Evolutionary conservation across 2,329 filamentous ascomycete species (phyloP).

Genomic region (Bretziella fagacearum): DNA sequence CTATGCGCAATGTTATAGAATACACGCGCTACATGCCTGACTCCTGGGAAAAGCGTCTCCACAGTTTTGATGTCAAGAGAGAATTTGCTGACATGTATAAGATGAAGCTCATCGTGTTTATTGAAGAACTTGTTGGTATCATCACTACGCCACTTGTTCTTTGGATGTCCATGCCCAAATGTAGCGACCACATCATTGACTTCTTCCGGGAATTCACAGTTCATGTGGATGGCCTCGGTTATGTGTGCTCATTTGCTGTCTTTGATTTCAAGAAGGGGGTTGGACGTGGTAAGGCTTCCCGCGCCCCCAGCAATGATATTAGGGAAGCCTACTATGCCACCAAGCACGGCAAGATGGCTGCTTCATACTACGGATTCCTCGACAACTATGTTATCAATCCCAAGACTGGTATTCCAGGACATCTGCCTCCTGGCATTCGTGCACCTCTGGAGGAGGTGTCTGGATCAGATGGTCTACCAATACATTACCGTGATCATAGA

Average conservation of each 20-base stretch:
- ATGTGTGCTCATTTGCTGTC: slow-evolving; percentile 92
- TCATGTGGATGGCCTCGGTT: slow-evolving; percentile 87
- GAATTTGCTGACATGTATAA: slow-evolving; percentile 88
- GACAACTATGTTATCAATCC: slow-evolving; percentile 76
- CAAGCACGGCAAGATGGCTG: slow-evolving; percentile 97
- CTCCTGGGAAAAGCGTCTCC: slow-evolving; percentile 77
- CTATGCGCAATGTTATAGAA: slow-evolving; percentile 72
- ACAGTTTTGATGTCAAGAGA: slow-evolving; percentile 79
- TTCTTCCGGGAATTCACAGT: slow-evolving; percentile 98
- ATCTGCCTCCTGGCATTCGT: slow-evolving; percentile 37
- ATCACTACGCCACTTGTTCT: slow-evolving; percentile 81
- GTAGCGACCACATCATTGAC: slow-evolving; percentile 84
- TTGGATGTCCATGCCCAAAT: slow-evolving; percentile 69
- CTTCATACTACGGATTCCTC: slow-evolving; percentile 86
- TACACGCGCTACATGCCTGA: slow-evolving; percentile 85
- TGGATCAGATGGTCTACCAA: not conserved
- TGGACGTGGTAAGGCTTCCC: slow-evolving; percentile 23
- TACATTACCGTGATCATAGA: not conserved
- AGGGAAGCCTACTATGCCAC: slow-evolving; percentile 87
- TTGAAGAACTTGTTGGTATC: slow-evolving; percentile 85
- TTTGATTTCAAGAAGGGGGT: slow-evolving; percentile 88
- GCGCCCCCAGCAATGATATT: slow-evolving; percentile 35
- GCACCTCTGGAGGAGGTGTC: not conserved
- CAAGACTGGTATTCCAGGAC: slow-evolving; percentile 46
- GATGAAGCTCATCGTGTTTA: slow-evolving; percentile 76